A percentile compares a stretch with the other conserved stretches of the same genome.
Evolutionary conservation across 768 basidiomycete species (phyloP).

Genomic region (Hygrocybe punicea): DNA sequence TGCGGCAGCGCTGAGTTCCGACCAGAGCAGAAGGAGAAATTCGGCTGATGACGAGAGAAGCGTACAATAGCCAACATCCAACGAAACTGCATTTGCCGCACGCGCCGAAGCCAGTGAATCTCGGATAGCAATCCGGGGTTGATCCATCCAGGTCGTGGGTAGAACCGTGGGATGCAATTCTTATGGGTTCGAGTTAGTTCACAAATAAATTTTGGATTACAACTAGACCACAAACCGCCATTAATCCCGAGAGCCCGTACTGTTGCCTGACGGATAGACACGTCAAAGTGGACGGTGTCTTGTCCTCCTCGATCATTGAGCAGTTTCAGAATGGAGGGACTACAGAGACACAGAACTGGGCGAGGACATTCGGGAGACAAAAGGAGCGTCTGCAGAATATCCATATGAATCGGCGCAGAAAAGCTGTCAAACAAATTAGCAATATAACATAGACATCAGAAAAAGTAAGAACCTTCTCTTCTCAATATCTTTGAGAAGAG

Average conservation of each 20-base stretch:
- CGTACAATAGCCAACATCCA: constrained; percentile 69
- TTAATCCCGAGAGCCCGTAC: constrained; percentile 9
- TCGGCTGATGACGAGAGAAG: constrained; percentile 52
- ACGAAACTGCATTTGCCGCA: constrained; percentile 56
- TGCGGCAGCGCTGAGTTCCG: constrained; percentile 53
- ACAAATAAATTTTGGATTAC: constrained; percentile 17
- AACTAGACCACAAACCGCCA: constrained; percentile 10
- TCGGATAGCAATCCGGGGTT: constrained; percentile 56
- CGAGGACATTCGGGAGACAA: constrained; percentile 61
- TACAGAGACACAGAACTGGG: constrained; percentile 63
- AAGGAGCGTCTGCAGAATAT: constrained; percentile 65
- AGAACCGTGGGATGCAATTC: constrained; percentile 12
- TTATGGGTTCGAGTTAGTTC: constrained; percentile 14
- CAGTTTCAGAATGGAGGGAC: constrained; percentile 48
- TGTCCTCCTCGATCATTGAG: constrained; percentile 29
- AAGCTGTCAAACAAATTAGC: constrained; percentile 36
- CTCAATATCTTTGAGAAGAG: constrained; percentile 58
- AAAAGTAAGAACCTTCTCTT: constrained; percentile 42
- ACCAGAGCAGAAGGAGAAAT: constrained; percentile 69
- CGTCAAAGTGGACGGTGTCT: constrained; percentile 1
- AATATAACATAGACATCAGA: constrained; percentile 10
- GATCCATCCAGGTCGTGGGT: constrained; percentile 46
- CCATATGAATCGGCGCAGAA: constrained; percentile 49
- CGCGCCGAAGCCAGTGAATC: constrained; percentile 55
- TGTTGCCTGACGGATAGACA: constrained; percentile 2